Conservation (phyloP, 345 rosid genomes). For the Populus ilicifolia region DNA sequence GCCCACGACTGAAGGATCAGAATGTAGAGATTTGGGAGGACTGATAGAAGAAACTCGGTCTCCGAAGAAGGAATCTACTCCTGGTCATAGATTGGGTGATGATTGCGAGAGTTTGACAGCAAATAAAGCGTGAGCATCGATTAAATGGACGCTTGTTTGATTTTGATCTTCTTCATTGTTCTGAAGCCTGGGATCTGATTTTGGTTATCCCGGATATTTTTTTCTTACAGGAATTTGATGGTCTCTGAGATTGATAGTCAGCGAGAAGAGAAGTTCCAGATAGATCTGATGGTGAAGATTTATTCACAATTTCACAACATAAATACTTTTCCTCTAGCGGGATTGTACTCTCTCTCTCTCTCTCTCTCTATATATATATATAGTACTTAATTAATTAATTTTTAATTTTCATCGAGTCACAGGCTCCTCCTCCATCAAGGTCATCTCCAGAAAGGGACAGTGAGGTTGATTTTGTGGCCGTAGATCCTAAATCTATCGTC, state of each 20-base stretch:
- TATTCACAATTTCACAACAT: neutral
- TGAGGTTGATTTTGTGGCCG: slow-evolving; percentile 54
- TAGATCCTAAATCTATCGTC: slow-evolving; percentile 55
- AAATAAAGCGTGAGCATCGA: slow-evolving; percentile 49
- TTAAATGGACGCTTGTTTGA: neutral
- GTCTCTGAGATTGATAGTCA: slow-evolving; percentile 41
- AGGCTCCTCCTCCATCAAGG: slow-evolving; percentile 89
- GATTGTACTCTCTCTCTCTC: neutral
- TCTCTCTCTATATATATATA: too few relatives aligned
- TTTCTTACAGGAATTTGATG: slow-evolving; percentile 37
- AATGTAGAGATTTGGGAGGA: slow-evolving; percentile 28
- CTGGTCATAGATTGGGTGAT: slow-evolving; percentile 47
- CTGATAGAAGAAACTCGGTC: slow-evolving; percentile 52
- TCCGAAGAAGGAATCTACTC: slow-evolving; percentile 53
- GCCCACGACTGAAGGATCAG: slow-evolving; percentile 40
- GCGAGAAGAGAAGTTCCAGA: slow-evolving; percentile 72
- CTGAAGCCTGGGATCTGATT: neutral
- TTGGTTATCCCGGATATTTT: neutral
- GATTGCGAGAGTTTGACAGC: slow-evolving; percentile 37
- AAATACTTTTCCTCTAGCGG: neutral
- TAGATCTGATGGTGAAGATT: slow-evolving; percentile 93
- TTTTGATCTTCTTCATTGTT: neutral
- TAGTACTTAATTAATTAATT: neutral
- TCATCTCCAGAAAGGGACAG: slow-evolving; percentile 81
- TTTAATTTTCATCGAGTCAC: neutral